These are phyloP conservation scores for Blastobotrys serpentis DNA, from an alignment of 1,139 yeast species.

Conservation along the genomic window DNA sequence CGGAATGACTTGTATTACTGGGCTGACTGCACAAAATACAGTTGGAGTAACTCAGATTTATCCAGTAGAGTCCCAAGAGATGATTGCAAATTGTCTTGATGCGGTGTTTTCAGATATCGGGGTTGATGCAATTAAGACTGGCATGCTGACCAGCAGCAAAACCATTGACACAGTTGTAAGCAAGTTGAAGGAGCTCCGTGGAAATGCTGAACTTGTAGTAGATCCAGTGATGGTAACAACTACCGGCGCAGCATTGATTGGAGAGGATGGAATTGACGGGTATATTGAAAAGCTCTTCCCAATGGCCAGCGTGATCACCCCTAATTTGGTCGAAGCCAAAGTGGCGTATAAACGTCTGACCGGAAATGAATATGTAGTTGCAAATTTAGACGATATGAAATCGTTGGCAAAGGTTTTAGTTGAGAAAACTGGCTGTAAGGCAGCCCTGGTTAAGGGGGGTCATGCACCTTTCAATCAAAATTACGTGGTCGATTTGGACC, in stretches of 20 bases:
- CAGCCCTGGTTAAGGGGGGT: constrained; percentile 79
- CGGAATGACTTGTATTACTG: constrained; percentile 78
- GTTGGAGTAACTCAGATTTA: constrained; percentile 52
- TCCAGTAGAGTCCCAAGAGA: constrained; percentile 46
- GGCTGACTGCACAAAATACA: constrained; percentile 79
- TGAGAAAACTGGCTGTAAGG: constrained; percentile 45
- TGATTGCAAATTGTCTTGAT: constrained; percentile 49
- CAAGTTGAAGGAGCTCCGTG: constrained; percentile 31
- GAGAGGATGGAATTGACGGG: constrained; percentile 47
- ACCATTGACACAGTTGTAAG: constrained; percentile 52
- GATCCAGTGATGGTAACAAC: constrained; percentile 88
- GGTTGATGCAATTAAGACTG: constrained; percentile 74
- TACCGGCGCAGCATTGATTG: constrained; percentile 61
- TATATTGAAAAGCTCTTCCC: constrained; percentile 52
- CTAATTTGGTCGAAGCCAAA: constrained; percentile 68
- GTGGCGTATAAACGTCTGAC: neutral
- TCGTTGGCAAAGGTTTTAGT: constrained; percentile 47
- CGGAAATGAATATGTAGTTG: neutral
- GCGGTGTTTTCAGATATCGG: constrained; percentile 64
- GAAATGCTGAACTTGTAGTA: constrained; percentile 48
- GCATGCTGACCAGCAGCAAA: constrained; percentile 64
- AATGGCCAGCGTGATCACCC: constrained; percentile 66
- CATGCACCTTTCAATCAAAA: constrained; percentile 52
- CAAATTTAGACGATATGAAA: constrained; percentile 25
- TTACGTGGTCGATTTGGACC: constrained; percentile 17